These are phyloP conservation scores for Podospora pseudocomata DNA, from an alignment of 495 filamentous ascomycete genomes.

Conservation along the genomic window DNA sequence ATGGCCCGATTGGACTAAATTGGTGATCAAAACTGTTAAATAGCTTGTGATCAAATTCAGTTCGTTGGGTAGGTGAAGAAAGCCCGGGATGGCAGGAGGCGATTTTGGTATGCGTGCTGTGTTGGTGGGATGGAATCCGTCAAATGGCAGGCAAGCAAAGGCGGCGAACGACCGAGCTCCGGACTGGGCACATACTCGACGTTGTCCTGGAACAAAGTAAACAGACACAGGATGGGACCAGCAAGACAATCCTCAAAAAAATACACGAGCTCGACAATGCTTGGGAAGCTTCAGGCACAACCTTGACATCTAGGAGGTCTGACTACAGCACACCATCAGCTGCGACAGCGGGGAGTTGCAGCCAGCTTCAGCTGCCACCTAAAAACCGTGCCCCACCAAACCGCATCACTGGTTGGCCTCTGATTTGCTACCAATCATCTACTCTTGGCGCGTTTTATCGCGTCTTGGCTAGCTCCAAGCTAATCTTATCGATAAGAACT, in stretches of 20 bases:
- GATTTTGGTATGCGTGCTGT: neutral
- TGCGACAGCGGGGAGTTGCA: neutral
- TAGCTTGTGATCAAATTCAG: neutral
- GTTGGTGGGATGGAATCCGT: neutral
- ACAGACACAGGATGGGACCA: neutral
- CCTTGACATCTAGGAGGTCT: neutral
- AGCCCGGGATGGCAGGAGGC: slow-evolving; percentile 6
- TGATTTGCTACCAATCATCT: neutral
- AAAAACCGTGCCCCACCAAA: neutral
- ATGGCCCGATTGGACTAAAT: too few species aligned
- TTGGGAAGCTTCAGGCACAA: neutral
- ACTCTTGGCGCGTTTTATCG: neutral
- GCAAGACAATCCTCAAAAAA: neutral
- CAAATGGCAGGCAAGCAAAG: neutral
- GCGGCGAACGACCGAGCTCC: neutral
- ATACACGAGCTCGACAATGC: neutral
- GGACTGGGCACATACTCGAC: neutral
- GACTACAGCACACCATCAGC: neutral
- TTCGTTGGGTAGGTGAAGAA: neutral
- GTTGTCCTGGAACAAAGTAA: neutral
- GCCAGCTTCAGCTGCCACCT: neutral
- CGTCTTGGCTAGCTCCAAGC: neutral
- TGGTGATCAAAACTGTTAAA: neutral
- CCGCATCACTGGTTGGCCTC: neutral
- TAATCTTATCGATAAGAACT: slow-evolving; percentile 2